Conservation (phyloP, 371 early-diverging fungal species). For the Saksenaea vasiformis region DNA sequence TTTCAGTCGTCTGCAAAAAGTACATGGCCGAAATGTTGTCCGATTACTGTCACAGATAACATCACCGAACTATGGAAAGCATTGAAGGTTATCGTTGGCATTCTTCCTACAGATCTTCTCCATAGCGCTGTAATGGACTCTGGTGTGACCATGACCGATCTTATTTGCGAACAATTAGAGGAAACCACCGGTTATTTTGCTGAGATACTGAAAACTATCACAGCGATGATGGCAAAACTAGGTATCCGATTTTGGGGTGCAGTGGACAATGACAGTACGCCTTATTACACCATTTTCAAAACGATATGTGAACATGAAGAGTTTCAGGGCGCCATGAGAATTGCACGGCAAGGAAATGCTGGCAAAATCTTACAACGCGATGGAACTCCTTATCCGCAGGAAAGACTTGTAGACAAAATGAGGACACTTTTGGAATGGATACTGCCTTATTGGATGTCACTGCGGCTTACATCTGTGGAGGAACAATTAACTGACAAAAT, state of each 20-base stretch:
- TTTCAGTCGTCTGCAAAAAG: not conserved
- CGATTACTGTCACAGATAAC: conserved; percentile 18
- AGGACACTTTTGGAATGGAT: conserved; percentile 43
- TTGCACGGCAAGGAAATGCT: conserved; percentile 33
- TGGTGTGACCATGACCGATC: conserved; percentile 13
- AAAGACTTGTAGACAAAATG: conserved; percentile 38
- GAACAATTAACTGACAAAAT: conserved; percentile 26
- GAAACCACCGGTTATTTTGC: conserved; percentile 19
- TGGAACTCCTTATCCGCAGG: conserved; percentile 37
- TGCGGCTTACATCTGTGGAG: conserved; percentile 21
- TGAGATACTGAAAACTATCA: conserved; percentile 36
- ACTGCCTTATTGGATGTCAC: conserved; percentile 33
- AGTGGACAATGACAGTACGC: not conserved
- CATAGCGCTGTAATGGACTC: conserved; percentile 11
- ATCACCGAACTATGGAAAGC: conserved; percentile 39
- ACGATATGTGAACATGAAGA: conserved; percentile 34
- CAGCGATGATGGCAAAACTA: conserved; percentile 32
- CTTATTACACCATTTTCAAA: conserved; percentile 26
- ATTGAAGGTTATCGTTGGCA: conserved; percentile 17
- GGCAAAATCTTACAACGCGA: conserved; percentile 36
- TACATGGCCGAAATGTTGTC: not conserved
- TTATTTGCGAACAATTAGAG: conserved; percentile 21
- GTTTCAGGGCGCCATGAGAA: conserved; percentile 37
- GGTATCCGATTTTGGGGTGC: conserved; percentile 29
- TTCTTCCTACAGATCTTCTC: conserved; percentile 15